Conservation (phyloP, 176 grass and related monocot species). For the Rhipidocladum racemiflorum region DNA sequence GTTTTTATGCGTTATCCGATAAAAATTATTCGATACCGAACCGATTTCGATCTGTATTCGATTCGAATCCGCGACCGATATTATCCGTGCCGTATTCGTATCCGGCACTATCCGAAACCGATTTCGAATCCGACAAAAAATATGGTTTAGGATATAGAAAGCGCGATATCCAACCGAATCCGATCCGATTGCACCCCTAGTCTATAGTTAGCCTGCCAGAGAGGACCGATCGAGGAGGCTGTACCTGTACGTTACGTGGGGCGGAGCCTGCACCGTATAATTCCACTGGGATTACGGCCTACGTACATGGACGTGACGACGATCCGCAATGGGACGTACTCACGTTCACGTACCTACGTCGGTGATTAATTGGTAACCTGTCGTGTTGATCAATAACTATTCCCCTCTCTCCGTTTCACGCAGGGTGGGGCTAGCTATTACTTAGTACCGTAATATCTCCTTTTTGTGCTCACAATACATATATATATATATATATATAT, state of each 20-base stretch:
- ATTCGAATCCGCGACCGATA: no score
- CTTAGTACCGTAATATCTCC: not conserved
- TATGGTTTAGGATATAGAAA: no score
- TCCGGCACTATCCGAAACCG: no score
- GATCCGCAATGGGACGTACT: not conserved
- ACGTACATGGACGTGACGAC: not conserved
- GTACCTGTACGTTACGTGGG: not conserved
- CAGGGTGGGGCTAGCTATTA: not conserved
- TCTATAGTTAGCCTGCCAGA: not conserved
- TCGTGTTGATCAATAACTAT: not conserved
- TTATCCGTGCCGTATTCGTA: no score
- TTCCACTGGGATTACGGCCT: not conserved
- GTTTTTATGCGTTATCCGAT: no score
- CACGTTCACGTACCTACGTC: not conserved
- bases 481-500: no score
- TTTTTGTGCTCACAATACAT: not conserved
- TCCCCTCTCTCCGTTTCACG: not conserved
- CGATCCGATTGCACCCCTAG: no score
- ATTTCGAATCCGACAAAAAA: no score
- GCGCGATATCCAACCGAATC: no score
- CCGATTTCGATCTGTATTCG: no score
- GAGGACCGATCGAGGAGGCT: not conserved
- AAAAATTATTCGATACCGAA: no score
- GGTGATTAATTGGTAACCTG: not conserved
- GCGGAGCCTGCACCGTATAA: not conserved